Conservation (phyloP, 73 alveolate species). For the Stentor coeruleus region DNA sequence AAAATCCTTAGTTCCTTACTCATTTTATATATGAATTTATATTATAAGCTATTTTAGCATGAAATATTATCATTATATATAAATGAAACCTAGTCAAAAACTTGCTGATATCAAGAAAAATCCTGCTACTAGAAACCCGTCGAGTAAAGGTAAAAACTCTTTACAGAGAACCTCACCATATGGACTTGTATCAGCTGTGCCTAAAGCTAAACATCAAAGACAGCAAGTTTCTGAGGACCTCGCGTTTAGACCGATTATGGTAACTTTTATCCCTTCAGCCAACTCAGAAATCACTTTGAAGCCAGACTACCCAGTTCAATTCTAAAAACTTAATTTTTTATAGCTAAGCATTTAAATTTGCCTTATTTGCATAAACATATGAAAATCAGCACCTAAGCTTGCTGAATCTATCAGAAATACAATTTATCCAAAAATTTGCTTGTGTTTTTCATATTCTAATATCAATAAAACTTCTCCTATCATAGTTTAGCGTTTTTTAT, state of each 20-base stretch:
- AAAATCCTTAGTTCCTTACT: too few species aligned
- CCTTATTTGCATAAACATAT: too few species aligned
- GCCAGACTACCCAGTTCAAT: neutral
- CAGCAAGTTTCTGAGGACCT: neutral
- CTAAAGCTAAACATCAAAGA: neutral
- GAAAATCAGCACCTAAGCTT: too few species aligned
- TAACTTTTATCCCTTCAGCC: neutral
- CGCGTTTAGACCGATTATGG: neutral
- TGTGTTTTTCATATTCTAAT: neutral
- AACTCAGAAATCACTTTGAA: neutral
- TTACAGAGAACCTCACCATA: neutral
- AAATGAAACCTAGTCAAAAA: neutral
- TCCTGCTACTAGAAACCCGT: neutral
- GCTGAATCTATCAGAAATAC: too few species aligned
- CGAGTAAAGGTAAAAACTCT: neutral
- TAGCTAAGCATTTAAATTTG: neutral
- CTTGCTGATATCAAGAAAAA: neutral
- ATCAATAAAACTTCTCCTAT: neutral
- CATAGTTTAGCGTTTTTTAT: too few species aligned
- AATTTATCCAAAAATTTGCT: neutral
- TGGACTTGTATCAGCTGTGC: neutral
- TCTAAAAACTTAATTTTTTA: neutral
- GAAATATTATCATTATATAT: too few species aligned
- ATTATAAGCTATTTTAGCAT: too few species aligned
- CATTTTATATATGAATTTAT: too few species aligned